phyloP scores from a whole-genome alignment of 306 rosid species.

The Corylus americana region DNA sequence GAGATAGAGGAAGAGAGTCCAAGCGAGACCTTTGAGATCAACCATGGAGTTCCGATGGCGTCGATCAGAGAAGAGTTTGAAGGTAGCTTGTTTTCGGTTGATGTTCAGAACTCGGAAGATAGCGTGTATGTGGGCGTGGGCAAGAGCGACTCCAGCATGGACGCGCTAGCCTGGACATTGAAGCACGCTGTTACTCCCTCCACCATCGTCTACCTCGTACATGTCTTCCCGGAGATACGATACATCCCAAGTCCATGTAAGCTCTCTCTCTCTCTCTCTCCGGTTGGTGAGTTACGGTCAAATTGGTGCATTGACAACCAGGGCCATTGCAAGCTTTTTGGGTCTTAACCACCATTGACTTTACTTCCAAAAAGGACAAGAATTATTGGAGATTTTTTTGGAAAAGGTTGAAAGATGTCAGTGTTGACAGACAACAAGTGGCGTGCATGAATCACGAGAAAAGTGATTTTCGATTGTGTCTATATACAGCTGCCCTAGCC shows the following conservation, averaged over 20 bases:
- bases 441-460: background rate
- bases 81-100: constrained; percentile 21
- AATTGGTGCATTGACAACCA: constrained; percentile 14
- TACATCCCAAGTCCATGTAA: constrained; percentile 73
- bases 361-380: background rate
- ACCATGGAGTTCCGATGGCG: constrained; percentile 35
- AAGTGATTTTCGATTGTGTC: background rate
- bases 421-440: background rate
- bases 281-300: constrained; percentile 14
- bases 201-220: constrained; percentile 56
- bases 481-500: too few relatives aligned
- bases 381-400: background rate
- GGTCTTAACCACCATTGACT: background rate
- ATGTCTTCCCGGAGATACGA: constrained; percentile 61
- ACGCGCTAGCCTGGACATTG: constrained; percentile 64
- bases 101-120: constrained; percentile 27
- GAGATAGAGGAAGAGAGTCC: constrained; percentile 72
- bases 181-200: constrained; percentile 42
- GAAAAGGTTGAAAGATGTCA: background rate
- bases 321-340: background rate
- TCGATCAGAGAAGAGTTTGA: constrained; percentile 47
- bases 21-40: constrained; percentile 10
- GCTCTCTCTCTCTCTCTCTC: constrained; percentile 7
- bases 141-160: constrained; percentile 56
- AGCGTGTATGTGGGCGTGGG: constrained; percentile 76